phyloP scores from a whole-genome alignment of 2,329 filamentous ascomycete species.

The Penicillium thymicola region DNA sequence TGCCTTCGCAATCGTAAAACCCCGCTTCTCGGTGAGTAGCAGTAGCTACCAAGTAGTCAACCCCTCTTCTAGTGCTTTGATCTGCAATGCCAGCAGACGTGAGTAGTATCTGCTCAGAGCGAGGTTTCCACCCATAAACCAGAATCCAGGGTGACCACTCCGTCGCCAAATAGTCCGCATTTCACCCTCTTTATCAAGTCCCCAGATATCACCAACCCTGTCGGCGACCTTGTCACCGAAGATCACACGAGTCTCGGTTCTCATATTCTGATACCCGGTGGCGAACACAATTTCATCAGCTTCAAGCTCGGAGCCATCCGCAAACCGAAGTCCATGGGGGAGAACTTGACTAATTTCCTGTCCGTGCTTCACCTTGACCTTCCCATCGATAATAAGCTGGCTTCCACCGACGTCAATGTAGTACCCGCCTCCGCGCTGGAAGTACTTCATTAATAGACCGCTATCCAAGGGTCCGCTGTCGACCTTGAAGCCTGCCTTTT shows the following conservation, averaged over 20 bases:
- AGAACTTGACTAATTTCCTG: conserved; percentile 56
- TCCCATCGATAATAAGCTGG: conserved; percentile 60
- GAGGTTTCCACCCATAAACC: conserved; percentile 66
- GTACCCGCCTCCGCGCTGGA: conserved; percentile 65
- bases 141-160: conserved; percentile 63
- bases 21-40: neutral
- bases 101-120: conserved; percentile 63
- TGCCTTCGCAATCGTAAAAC: no score
- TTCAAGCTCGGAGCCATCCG: conserved; percentile 57
- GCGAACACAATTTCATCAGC: conserved; percentile 64
- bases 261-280: conserved; percentile 65
- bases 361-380: conserved; percentile 63
- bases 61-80: conserved; percentile 44
- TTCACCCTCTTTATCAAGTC: conserved; percentile 55
- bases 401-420: conserved; percentile 68
- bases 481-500: conserved; percentile 58
- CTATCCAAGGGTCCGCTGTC: conserved; percentile 57
- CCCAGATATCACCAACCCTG: conserved; percentile 60
- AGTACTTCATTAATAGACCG: conserved; percentile 61
- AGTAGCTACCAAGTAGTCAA: conserved; percentile 13
- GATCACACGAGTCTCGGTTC: conserved; percentile 56
- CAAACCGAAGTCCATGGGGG: conserved; percentile 49
- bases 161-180: conserved; percentile 58
- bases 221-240: conserved; percentile 63
- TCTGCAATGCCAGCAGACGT: conserved; percentile 50